phyloP scores from a whole-genome alignment of 108 stramenopile species.

The Cyclotella atomus region DNA sequence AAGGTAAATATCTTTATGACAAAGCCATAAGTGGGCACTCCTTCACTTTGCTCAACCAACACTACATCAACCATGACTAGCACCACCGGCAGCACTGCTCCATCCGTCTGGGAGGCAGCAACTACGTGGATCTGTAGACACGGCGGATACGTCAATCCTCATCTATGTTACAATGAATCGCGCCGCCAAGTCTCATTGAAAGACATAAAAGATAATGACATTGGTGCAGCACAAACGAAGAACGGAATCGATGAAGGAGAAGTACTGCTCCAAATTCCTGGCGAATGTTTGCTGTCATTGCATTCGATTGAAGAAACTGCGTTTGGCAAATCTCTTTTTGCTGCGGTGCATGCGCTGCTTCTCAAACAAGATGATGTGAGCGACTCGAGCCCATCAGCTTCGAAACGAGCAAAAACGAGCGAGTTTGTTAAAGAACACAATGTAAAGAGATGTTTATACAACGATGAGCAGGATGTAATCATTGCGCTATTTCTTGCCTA shows the following conservation, averaged over 20 bases:
- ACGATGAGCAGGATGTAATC: conserved; percentile 50
- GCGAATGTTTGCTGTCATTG: conserved; percentile 26
- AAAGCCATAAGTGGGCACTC: too few species aligned
- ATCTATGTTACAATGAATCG: conserved; percentile 17
- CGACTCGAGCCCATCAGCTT: background rate
- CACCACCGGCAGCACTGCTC: too few species aligned
- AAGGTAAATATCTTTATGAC: too few species aligned
- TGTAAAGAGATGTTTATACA: conserved; percentile 16
- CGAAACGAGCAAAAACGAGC: background rate
- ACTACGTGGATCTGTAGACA: conserved; percentile 23
- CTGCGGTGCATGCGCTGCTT: conserved; percentile 24
- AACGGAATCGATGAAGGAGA: conserved; percentile 12
- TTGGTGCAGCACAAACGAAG: too few species aligned
- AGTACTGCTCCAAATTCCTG: conserved; percentile 27
- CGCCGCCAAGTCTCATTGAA: conserved; percentile 11
- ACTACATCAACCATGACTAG: too few species aligned
- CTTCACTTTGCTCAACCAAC: too few species aligned
- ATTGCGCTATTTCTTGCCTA: conserved; percentile 52
- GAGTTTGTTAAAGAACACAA: background rate
- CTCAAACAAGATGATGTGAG: background rate
- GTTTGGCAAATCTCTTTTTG: conserved; percentile 40
- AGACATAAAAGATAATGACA: background rate
- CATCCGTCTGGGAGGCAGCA: conserved; percentile 28
- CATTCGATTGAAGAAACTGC: conserved; percentile 31
- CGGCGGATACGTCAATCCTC: conserved; percentile 36